These are phyloP conservation scores for Schizosaccharomyces versatilis DNA, from an alignment of 1,139 yeast genomes.

Conservation along the genomic window DNA sequence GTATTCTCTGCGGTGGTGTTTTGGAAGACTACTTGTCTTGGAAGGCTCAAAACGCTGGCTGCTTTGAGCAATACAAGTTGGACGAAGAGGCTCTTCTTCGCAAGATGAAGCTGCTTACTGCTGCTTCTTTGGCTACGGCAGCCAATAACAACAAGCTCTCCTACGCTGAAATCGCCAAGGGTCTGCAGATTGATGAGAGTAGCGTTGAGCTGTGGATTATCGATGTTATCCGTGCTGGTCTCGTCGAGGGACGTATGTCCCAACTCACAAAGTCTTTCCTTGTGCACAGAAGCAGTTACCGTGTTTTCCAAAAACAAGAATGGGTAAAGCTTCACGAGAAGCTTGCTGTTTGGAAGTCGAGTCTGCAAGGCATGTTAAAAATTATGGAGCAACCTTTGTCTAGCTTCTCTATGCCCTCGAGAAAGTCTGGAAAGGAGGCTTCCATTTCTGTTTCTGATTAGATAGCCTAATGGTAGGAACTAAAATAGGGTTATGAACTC, in stretches of 20 bases:
- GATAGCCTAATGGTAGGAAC: background rate
- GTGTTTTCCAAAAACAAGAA: constrained; percentile 21
- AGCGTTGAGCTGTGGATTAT: constrained; percentile 25
- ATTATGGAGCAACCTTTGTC: constrained; percentile 13
- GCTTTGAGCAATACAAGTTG: constrained; percentile 9
- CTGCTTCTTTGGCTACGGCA: constrained; percentile 14
- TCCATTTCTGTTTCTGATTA: background rate
- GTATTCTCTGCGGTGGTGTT: constrained; percentile 20
- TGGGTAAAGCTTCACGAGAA: constrained; percentile 22
- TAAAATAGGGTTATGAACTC: background rate
- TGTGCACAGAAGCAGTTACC: constrained; percentile 22
- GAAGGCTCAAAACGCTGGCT: constrained; percentile 9
- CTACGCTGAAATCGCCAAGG: constrained; percentile 19
- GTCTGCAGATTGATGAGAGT: constrained; percentile 18
- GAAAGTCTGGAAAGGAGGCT: background rate
- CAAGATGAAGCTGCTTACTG: constrained; percentile 14
- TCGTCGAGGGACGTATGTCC: constrained; percentile 25
- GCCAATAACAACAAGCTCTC: constrained; percentile 14
- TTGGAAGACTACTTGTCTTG: constrained; percentile 14
- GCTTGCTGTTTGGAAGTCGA: constrained; percentile 21
- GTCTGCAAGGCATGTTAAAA: constrained; percentile 19
- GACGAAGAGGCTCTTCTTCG: constrained; percentile 15
- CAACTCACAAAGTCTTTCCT: constrained; percentile 21
- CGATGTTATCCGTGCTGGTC: constrained; percentile 25
- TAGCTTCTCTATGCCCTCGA: background rate